phyloP scores from a whole-genome alignment of 192 early-diverging fungal species.

The Dissophora globulifera region DNA sequence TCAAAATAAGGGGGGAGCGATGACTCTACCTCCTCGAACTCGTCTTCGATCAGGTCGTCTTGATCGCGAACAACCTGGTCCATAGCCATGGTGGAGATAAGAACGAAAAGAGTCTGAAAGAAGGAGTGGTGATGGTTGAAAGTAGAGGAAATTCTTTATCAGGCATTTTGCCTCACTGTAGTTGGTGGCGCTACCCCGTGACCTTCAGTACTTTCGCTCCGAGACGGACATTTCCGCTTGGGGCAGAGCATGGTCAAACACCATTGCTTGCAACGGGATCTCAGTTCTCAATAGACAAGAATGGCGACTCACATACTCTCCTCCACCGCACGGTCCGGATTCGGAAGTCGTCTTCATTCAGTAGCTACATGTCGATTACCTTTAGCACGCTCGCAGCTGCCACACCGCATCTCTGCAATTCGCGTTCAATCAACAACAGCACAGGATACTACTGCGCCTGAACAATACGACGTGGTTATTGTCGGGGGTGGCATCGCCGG shows the following conservation, averaged over 20 bases:
- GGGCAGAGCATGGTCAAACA: too few species aligned
- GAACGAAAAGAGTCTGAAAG: background rate
- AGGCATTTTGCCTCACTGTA: background rate
- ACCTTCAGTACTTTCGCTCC: too few species aligned
- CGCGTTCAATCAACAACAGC: constrained; percentile 31
- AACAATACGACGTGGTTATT: constrained; percentile 83
- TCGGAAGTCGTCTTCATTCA: background rate
- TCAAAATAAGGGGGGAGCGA: background rate
- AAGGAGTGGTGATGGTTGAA: background rate
- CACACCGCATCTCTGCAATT: constrained; percentile 15
- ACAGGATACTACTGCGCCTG: constrained; percentile 11
- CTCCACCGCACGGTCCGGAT: constrained; percentile 5
- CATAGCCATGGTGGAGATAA: constrained; percentile 12
- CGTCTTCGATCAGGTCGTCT: constrained; percentile 14
- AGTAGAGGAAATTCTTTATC: background rate
- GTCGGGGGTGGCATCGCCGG: constrained; percentile 93
- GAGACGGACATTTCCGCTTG: background rate
- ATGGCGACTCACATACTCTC: constrained; percentile 6
- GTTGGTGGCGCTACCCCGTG: too few species aligned
- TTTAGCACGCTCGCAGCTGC: background rate
- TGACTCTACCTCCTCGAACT: constrained; percentile 1
- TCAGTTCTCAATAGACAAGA: background rate
- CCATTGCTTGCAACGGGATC: too few species aligned
- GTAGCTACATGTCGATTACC: constrained; percentile 5
- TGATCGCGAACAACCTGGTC: constrained; percentile 41